A percentile compares a stretch with the other conserved stretches of the same genome.
Conservation (phyloP, 768 basidiomycete species). For the Xerocomus brunneocitrinus region DNA sequence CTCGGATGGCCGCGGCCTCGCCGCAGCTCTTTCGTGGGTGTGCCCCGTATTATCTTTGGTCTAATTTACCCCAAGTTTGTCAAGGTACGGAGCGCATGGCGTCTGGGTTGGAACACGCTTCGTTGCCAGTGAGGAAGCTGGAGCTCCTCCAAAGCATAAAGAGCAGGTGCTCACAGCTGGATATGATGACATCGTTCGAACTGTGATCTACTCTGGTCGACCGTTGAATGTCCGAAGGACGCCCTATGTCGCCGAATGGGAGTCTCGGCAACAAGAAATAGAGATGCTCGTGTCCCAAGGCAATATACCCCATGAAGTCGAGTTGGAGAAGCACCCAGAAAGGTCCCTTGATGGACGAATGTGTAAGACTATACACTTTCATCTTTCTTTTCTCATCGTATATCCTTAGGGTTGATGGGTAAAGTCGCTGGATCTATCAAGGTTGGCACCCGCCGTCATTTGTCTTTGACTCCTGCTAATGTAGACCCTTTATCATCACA, state of each 20-base stretch:
- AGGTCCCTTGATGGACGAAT: constrained; percentile 52
- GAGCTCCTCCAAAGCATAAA: constrained; percentile 71
- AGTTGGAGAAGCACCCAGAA: constrained; percentile 65
- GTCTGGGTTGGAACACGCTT: constrained; percentile 91
- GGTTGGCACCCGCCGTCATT: constrained; percentile 31
- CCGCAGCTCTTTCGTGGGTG: constrained; percentile 62
- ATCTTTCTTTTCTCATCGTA: constrained; percentile 1
- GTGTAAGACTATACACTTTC: constrained; percentile 41
- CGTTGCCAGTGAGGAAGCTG: constrained; percentile 77
- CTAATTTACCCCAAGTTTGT: not conserved
- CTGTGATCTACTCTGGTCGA: constrained; percentile 72
- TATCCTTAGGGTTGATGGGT: constrained; percentile 64
- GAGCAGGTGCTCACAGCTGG: constrained; percentile 61
- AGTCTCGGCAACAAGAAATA: constrained; percentile 60
- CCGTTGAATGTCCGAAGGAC: constrained; percentile 82
- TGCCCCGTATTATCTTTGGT: not conserved
- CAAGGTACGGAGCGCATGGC: constrained; percentile 74
- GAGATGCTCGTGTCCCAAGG: constrained; percentile 55
- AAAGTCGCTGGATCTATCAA: constrained; percentile 70
- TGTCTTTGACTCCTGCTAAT: constrained; percentile 1
- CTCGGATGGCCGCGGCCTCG: constrained; percentile 76
- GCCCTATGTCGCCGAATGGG: constrained; percentile 75
- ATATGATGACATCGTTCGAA: constrained; percentile 71
- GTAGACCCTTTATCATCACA: constrained; percentile 16
- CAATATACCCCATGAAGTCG: constrained; percentile 70